Evolutionary conservation across 2,329 filamentous ascomycete species (phyloP), one percentile per base, ranked within the genome.

Genomic region (Chrysoporthe puriensis): DNA sequence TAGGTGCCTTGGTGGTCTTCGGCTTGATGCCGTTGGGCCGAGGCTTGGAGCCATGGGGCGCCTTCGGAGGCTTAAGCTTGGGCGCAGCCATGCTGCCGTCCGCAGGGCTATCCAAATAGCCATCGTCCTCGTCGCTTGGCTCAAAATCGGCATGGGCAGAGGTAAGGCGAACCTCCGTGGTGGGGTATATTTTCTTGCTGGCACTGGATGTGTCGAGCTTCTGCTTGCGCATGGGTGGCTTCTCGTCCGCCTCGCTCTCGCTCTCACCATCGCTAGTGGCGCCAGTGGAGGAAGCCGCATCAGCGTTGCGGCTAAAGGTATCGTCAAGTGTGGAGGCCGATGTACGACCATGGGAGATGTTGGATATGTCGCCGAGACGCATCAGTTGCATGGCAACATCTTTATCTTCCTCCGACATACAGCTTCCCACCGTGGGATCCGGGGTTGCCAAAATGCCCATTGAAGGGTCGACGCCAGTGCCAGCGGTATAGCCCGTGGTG

Each of bases 321-420:
- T 98, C 95, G 75, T 98, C 95, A 66, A 96, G 83, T 6, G 95
- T 97, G 0, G 95, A 97, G 7, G 94, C 93, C 9, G 95, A 97
- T 3, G 93, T 97, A 72, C 95, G 91, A 65, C 94, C 94, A 74
- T 97, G 93, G 1, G 94, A 97, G 75, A 96, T 91, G 77, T 97
- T 97, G 66, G 94, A 96, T 73, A 94, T 93, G 77, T 97, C 94
- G 58, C 96, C 94, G 65, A 99, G 87, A 73, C 95, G 91, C 90
- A 99, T 98, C 75, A 99, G 85, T 81, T 98, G 96, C 76, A 97
- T 90, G 67, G 96, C 96, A 70, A 98, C 96, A 79, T 99, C 96
- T 76, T 90, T 90, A 73, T 90, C 88, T 79, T 99, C 96, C 77
- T 99, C 96, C 16, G 95, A 98, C 79, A 99, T 95, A 78, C 93